These are phyloP conservation scores for Dactylella cylindrospora DNA, from an alignment of 2,329 filamentous ascomycete genomes.

Conservation along the genomic window DNA sequence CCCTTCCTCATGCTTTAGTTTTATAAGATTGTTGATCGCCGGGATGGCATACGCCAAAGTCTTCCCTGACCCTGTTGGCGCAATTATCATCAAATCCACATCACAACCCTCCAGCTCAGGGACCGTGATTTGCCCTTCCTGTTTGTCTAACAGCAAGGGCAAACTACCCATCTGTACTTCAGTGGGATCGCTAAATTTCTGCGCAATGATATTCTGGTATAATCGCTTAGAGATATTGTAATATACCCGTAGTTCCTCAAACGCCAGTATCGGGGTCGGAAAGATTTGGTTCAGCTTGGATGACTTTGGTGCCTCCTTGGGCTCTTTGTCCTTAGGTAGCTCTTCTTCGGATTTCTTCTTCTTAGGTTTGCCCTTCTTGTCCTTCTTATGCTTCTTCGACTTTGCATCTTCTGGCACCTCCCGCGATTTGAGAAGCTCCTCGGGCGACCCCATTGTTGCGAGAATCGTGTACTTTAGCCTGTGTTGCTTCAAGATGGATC, in stretches of 20 bases:
- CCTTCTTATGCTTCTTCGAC: slow-evolving; percentile 53
- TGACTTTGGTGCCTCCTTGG: slow-evolving; percentile 51
- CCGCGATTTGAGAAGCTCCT: slow-evolving; percentile 47
- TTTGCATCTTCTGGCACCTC: slow-evolving; percentile 49
- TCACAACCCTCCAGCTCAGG: slow-evolving; percentile 50
- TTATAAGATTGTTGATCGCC: slow-evolving; percentile 66
- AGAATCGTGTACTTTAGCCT: slow-evolving; percentile 81
- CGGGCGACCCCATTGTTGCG: slow-evolving; percentile 54
- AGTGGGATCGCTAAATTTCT: slow-evolving; percentile 84
- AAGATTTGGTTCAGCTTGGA: slow-evolving; percentile 64
- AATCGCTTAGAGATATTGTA: slow-evolving; percentile 75
- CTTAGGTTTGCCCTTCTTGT: slow-evolving; percentile 56
- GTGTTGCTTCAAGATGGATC: slow-evolving; percentile 72
- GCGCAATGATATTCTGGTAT: slow-evolving; percentile 74
- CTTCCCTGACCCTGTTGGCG: slow-evolving; percentile 95
- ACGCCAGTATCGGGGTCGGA: slow-evolving; percentile 76
- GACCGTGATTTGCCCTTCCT: slow-evolving; percentile 57
- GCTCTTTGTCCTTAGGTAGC: slow-evolving; percentile 50
- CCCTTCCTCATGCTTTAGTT: slow-evolving; percentile 57
- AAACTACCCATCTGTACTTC: slow-evolving; percentile 89
- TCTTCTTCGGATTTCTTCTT: slow-evolving; percentile 62
- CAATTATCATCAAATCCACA: slow-evolving; percentile 81
- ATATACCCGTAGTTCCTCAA: slow-evolving; percentile 66
- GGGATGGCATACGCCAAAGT: slow-evolving; percentile 91
- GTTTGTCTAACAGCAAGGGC: slow-evolving; percentile 70